phyloP scores from a whole-genome alignment of 495 filamentous ascomycete species.

The Podospora pseudocomata region DNA sequence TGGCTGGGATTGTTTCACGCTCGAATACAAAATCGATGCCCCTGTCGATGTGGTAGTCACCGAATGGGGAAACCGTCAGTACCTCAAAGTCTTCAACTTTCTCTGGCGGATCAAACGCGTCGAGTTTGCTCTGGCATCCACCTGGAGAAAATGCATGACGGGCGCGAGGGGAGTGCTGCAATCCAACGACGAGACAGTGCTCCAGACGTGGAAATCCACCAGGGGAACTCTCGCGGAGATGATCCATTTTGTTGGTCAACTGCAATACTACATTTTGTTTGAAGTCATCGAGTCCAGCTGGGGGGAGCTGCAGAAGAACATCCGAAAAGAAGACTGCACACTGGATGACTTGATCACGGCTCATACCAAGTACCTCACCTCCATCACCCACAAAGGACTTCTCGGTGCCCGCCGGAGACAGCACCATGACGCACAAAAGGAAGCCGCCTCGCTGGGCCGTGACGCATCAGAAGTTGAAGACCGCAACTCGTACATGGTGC shows the following conservation, averaged over 20 bases:
- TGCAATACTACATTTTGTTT: slow-evolving; percentile 98
- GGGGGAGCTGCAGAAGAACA: slow-evolving; percentile 76
- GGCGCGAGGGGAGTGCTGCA: slow-evolving; percentile 89
- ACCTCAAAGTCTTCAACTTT: slow-evolving; percentile 99
- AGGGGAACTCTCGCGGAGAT: slow-evolving; percentile 90
- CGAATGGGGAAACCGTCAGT: slow-evolving; percentile 88
- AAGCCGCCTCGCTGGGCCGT: slow-evolving; percentile 27
- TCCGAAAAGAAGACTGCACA: slow-evolving; percentile 77
- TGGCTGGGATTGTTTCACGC: slow-evolving; percentile 98
- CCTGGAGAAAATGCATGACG: slow-evolving; percentile 96
- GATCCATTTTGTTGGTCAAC: slow-evolving; percentile 95
- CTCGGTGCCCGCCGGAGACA: slow-evolving; percentile 62
- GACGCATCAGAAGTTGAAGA: slow-evolving; percentile 47
- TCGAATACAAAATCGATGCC: slow-evolving; percentile 97
- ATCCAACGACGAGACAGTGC: slow-evolving; percentile 69
- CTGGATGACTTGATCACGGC: slow-evolving; percentile 93
- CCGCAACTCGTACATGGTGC: slow-evolving; percentile 80
- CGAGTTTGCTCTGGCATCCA: slow-evolving; percentile 84
- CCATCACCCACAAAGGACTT: slow-evolving; percentile 94
- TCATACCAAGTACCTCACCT: slow-evolving; percentile 83
- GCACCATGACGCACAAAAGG: slow-evolving; percentile 37
- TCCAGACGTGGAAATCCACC: slow-evolving; percentile 83
- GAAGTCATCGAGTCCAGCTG: slow-evolving; percentile 96
- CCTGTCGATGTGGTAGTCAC: slow-evolving; percentile 97
- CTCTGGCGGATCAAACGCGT: slow-evolving; percentile 98